A percentile compares a stretch with the other conserved stretches of the same genome.
Conservation (phyloP, 2,329 filamentous ascomycete genomes). For the Pseudopithomyces maydicus region DNA sequence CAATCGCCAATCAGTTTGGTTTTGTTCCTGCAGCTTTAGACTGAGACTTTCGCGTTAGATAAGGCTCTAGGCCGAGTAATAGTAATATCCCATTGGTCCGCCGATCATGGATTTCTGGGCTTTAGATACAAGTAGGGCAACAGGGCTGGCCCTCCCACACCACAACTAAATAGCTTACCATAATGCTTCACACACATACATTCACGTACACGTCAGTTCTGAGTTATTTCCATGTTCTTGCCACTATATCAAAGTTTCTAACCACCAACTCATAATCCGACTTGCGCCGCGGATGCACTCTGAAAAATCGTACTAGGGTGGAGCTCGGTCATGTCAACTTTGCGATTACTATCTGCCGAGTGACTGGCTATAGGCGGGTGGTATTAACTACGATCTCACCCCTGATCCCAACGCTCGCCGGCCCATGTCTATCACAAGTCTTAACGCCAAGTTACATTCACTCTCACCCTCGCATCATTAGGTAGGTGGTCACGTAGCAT, state of each 20-base stretch:
- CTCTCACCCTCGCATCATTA: neutral
- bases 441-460: conserved; percentile 2
- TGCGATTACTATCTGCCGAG: neutral
- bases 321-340: neutral
- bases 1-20: neutral
- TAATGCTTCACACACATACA: neutral
- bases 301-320: neutral
- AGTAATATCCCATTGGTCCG: neutral
- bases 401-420: neutral
- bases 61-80: neutral
- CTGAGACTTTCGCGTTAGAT: conserved; percentile 5
- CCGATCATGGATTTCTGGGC: neutral
- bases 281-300: no score
- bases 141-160: neutral
- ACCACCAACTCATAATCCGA: no score
- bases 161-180: neutral
- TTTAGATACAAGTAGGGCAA: neutral
- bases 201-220: neutral
- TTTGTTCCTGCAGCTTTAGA: conserved; percentile 11
- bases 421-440: neutral
- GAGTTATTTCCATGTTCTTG: neutral
- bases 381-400: neutral
- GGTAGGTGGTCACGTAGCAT: neutral
- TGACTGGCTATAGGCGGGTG: neutral
- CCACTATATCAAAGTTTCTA: neutral